Evolutionary conservation across 208 protist genomes (phyloP).

Genomic region (Vickermania ingenoplastis): DNA sequence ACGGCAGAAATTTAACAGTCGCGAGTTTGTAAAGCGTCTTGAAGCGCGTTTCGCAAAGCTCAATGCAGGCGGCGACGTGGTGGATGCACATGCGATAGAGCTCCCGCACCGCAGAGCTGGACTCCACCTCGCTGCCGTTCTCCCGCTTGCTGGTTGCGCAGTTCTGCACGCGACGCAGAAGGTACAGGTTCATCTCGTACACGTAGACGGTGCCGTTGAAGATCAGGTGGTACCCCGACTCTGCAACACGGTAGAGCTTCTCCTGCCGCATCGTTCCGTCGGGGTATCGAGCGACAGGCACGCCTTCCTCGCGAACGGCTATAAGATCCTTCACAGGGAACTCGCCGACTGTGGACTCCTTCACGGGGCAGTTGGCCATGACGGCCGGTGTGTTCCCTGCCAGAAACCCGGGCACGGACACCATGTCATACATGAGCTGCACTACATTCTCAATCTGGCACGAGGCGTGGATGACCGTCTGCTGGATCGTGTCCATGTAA

Average conservation of each 20-base stretch:
- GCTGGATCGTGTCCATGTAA: conserved; percentile 15
- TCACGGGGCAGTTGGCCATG: not conserved
- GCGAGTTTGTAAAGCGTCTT: conserved; percentile 34
- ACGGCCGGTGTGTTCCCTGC: not conserved
- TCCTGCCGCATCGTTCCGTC: not conserved
- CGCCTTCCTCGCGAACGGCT: conserved; percentile 11
- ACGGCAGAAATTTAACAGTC: conserved; percentile 59
- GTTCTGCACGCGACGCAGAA: conserved; percentile 18
- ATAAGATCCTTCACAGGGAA: conserved; percentile 13
- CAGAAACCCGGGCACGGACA: conserved; percentile 5
- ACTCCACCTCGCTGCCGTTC: not conserved
- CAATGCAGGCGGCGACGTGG: conserved; percentile 6
- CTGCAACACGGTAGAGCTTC: conserved; percentile 22
- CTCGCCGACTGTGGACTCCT: not conserved
- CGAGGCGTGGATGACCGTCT: conserved; percentile 10
- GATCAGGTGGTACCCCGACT: conserved; percentile 38
- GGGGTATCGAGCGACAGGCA: not conserved
- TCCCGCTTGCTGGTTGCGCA: conserved; percentile 1
- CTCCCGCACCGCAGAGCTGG: not conserved
- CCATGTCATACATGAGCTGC: conserved; percentile 11
- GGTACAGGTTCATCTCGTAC: conserved; percentile 55
- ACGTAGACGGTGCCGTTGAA: conserved; percentile 43
- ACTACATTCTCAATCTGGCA: conserved; percentile 18
- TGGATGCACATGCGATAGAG: conserved; percentile 3
- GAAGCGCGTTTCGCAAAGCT: conserved; percentile 18